Percentiles rank a stretch among this genome's conserved stretches.
Evolutionary conservation across 2,329 filamentous ascomycete genomes (phyloP).

Genomic region (Penicillium sp.): DNA sequence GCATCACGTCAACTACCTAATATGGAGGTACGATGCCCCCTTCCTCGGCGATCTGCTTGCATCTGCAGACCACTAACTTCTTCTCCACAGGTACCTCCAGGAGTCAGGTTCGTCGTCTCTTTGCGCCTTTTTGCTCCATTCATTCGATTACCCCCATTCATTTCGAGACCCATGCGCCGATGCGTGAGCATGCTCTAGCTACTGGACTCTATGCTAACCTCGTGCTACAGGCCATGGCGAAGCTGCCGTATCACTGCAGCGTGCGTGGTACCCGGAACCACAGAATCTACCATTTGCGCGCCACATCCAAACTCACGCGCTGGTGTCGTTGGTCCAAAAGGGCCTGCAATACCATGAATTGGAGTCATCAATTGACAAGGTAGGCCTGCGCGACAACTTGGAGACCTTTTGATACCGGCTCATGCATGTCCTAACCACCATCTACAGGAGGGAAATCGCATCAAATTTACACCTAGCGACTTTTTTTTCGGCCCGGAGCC

Average conservation of each 20-base stretch:
- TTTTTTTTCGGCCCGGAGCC: slow-evolving; percentile 51
- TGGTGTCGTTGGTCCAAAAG: slow-evolving; percentile 65
- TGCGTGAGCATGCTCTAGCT: not conserved
- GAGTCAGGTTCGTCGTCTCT: slow-evolving; percentile 50
- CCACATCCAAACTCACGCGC: slow-evolving; percentile 59
- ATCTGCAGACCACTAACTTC: slow-evolving; percentile 9
- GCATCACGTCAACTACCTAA: slow-evolving; percentile 69
- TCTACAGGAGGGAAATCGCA: slow-evolving; percentile 40
- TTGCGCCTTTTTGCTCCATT: not conserved
- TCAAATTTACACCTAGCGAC: slow-evolving; percentile 37
- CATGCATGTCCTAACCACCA: slow-evolving; percentile 19
- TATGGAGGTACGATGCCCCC: slow-evolving; percentile 58
- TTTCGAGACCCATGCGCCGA: not conserved
- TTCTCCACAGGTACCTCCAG: slow-evolving; percentile 51
- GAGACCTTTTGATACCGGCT: not conserved
- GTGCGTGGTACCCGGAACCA: slow-evolving; percentile 64
- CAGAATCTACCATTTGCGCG: slow-evolving; percentile 62
- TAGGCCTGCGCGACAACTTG: slow-evolving; percentile 27
- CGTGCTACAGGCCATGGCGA: slow-evolving; percentile 54
- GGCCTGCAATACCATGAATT: slow-evolving; percentile 58
- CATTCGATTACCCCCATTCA: not conserved
- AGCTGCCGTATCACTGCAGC: slow-evolving; percentile 61
- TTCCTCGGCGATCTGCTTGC: not conserved
- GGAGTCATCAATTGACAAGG: slow-evolving; percentile 51
- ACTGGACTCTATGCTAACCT: slow-evolving; percentile 13